Evolutionary conservation across 2,329 filamentous ascomycete species (phyloP), one percentile per base, ranked within the genome.

Genomic region (Clonostachys solani): DNA sequence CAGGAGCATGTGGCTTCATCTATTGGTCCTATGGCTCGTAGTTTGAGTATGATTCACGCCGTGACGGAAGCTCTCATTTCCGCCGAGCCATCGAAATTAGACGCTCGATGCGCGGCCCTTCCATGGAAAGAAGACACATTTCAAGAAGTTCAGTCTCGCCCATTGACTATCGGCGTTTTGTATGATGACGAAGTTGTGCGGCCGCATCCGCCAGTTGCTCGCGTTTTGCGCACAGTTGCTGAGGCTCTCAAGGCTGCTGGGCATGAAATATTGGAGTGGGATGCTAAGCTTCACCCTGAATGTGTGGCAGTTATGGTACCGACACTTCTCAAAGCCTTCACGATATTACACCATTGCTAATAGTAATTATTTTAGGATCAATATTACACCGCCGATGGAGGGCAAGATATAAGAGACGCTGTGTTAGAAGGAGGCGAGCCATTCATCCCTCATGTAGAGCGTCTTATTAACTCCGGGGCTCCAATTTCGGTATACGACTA

Each of bases 1-100:
- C 81, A 85, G 54, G 78, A 84, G 47, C 80, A 85, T 59, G 76
- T 85, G 0, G 81, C 81, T 2, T 85, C 81, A 0, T 72, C 80
- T 0, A 64, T 84, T n/a, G 81, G 82, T 0, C 82, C 83, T 2
- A 71, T 86, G 65, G 67, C 77, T 6, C 68, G 80, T 12, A 54
- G 47, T 1, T 48, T 61, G 1, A 48, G 51, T 0, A 78, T 80
- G 0, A 61, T 86, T 3, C 64, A 65, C 8, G 62, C 71, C 2
- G 65, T 71, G 10, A 82, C 71, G 52, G 74, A 67, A 51, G 66
- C 71, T 1, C 53, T 83, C 1, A 65, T 75, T 9, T 58, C 70
- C 6, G 58, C 68, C 6, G 60, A 67, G 42, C 78, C 80, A 0
- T 84, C 79, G 79, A 59, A 70, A 1, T 51, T 68, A 2, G 81